Conservation (phyloP, 495 filamentous ascomycete species). For the Penicillium pulvis region DNA sequence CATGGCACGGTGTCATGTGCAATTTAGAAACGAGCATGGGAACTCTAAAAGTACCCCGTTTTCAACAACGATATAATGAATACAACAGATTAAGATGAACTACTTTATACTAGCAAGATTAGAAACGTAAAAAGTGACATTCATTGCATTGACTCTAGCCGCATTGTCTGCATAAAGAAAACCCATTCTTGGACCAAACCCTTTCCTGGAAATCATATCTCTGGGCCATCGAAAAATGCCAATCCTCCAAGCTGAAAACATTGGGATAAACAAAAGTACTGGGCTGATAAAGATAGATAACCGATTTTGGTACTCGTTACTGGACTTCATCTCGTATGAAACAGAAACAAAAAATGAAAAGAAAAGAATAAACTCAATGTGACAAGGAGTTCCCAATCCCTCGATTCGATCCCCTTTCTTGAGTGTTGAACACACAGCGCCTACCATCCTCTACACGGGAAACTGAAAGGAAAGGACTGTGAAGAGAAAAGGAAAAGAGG, state of each 20-base stretch:
- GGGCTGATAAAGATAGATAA: conserved; percentile 1
- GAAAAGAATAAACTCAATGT: conserved; percentile 2
- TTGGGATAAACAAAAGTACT: not conserved
- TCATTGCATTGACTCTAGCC: conserved; percentile 5
- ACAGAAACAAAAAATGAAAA: conserved; percentile 3
- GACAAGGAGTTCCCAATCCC: not conserved
- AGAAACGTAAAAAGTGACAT: not conserved
- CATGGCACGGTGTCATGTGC: conserved; percentile 1
- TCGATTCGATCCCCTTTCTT: not conserved
- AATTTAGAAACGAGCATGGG: not conserved
- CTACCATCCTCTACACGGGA: not conserved
- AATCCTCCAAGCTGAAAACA: not conserved
- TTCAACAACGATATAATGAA: conserved; percentile 46
- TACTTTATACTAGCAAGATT: not conserved
- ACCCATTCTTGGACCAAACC: not conserved
- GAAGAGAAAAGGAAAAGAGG: not conserved
- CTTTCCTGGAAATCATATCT: not conserved
- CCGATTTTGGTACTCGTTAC: conserved; percentile 5
- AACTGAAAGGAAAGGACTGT: not conserved
- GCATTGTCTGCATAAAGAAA: not conserved
- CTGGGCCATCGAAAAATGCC: conserved; percentile 1
- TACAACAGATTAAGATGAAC: not conserved
- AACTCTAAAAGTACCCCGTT: conserved; percentile 33
- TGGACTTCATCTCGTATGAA: conserved; percentile 14
- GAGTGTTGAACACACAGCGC: not conserved